phyloP scores from a whole-genome alignment of 441 rosid species.

The Jatropha multifida region DNA sequence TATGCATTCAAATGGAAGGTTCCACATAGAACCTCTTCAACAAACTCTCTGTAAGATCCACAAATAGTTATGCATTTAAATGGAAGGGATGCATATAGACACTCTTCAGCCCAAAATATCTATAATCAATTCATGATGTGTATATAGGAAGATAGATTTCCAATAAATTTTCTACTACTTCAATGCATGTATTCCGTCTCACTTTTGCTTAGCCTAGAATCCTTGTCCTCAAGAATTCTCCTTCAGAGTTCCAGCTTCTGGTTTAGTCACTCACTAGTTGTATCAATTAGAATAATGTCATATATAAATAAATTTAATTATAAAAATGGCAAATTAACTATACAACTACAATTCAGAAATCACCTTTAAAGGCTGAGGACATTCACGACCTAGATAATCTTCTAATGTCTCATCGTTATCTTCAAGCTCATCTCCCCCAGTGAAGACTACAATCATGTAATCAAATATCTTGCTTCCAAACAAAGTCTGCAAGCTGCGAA shows the following conservation, averaged over 20 bases:
- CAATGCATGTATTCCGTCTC: too few species aligned
- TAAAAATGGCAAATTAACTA: not conserved
- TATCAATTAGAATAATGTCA: too few species aligned
- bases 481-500: slow-evolving; percentile 57
- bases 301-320: not conserved
- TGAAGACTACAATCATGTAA: slow-evolving; percentile 79
- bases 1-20: not conserved
- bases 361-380: slow-evolving; percentile 77
- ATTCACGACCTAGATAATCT: slow-evolving; percentile 60
- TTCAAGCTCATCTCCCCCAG: slow-evolving; percentile 90
- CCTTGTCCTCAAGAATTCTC: too few species aligned
- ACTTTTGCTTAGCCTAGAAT: too few species aligned
- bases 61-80: too few species aligned
- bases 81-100: not conserved
- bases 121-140: not conserved
- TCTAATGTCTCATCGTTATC: slow-evolving; percentile 70
- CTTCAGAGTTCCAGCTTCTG: too few species aligned
- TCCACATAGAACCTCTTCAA: too few species aligned
- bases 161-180: not conserved
- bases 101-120: not conserved
- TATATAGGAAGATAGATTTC: not conserved
- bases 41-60: too few species aligned
- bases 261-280: too few species aligned
- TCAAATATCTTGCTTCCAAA: slow-evolving; percentile 70
- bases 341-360: not conserved